A percentile compares a stretch with the other conserved stretches of the same genome.
Conservation (phyloP, 495 filamentous ascomycete species). For the Daldinia decipiens region DNA sequence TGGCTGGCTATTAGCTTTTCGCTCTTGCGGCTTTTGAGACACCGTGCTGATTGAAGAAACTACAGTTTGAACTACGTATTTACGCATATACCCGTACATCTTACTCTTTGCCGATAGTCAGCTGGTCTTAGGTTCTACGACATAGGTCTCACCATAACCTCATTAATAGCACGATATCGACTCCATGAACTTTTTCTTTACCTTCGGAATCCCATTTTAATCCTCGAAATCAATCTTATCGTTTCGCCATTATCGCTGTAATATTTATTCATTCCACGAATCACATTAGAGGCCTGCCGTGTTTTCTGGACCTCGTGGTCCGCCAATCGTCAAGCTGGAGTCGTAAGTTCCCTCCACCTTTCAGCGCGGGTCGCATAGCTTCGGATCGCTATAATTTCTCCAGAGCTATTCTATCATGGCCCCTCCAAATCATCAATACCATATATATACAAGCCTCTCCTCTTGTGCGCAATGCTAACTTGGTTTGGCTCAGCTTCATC, state of each 20-base stretch:
- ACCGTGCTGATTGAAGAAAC: constrained; percentile 28
- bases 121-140: constrained; percentile 39
- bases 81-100: constrained; percentile 9
- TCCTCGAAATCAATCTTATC: constrained; percentile 19
- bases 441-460: constrained; percentile 8
- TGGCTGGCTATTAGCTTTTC: constrained; percentile 11
- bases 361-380: not conserved
- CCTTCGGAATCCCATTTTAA: constrained; percentile 22
- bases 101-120: constrained; percentile 26
- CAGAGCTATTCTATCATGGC: not conserved
- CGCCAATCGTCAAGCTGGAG: constrained; percentile 51
- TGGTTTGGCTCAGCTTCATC: constrained; percentile 56
- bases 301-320: constrained; percentile 46
- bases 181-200: constrained; percentile 32
- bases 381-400: not conserved
- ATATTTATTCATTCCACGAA: constrained; percentile 37
- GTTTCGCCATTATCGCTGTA: constrained; percentile 26
- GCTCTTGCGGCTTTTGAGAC: constrained; percentile 14
- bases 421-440: constrained; percentile 1
- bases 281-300: constrained; percentile 35
- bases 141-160: constrained; percentile 39
- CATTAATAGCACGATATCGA: constrained; percentile 30
- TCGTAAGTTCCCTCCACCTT: constrained; percentile 43
- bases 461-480: constrained; percentile 46
- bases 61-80: constrained; percentile 24